phyloP scores from a whole-genome alignment of 352 stramenopile genomes.

The Phytophthora pisi region DNA sequence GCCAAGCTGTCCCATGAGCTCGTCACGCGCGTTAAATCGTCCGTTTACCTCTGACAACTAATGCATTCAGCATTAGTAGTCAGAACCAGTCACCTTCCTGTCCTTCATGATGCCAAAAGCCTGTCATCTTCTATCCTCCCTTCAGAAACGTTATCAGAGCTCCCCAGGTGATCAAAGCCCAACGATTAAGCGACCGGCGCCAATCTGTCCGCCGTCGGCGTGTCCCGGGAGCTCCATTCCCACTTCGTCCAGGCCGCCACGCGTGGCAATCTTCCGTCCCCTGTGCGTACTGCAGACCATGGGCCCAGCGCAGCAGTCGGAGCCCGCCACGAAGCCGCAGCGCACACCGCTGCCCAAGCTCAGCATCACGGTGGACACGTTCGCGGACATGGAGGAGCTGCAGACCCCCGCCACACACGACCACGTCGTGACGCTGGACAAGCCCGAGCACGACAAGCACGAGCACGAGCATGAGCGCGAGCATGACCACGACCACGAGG shows the following conservation, averaged over 20 bases:
- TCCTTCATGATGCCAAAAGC: neutral
- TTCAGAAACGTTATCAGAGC: neutral
- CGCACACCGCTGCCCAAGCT: constrained; percentile 31
- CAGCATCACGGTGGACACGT: constrained; percentile 39
- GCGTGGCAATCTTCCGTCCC: constrained; percentile 1
- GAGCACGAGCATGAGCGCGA: constrained; percentile 27
- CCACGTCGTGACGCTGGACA: constrained; percentile 30
- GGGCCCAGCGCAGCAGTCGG: neutral
- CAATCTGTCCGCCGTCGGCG: constrained; percentile 8
- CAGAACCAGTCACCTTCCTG: neutral
- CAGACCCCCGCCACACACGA: constrained; percentile 49
- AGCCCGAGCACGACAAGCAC: constrained; percentile 22
- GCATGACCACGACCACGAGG: neutral
- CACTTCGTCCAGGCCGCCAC: constrained; percentile 1
- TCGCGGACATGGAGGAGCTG: constrained; percentile 38
- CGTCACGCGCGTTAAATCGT: neutral
- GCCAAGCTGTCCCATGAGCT: constrained; percentile 16
- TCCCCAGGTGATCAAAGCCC: neutral
- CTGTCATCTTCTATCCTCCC: neutral
- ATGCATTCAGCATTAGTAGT: neutral
- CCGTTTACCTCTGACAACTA: neutral
- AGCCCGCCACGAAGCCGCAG: constrained; percentile 15
- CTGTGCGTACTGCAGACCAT: neutral
- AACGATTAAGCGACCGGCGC: constrained; percentile 12
- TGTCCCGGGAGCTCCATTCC: constrained; percentile 17